Conservation (phyloP, 2,329 filamentous ascomycete genomes). For the Chaetothyriales sp. region DNA sequence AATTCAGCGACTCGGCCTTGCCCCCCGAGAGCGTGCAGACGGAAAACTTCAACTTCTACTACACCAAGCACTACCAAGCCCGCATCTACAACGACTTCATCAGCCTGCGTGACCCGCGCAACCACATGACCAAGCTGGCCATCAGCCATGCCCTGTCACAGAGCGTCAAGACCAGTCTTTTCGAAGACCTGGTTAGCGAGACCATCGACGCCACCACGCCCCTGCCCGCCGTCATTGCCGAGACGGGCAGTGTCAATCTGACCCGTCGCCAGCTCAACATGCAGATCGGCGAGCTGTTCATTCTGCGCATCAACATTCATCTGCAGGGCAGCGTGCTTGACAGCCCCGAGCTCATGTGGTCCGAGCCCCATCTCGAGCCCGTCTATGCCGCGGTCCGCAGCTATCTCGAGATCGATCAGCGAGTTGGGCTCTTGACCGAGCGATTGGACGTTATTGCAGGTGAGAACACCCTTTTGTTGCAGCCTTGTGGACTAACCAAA, state of each 20-base stretch:
- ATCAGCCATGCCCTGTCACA: slow-evolving; percentile 94
- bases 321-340: slow-evolving; percentile 93
- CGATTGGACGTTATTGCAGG: slow-evolving; percentile 66
- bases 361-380: slow-evolving; percentile 89
- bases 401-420: slow-evolving; percentile 96
- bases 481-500: not conserved
- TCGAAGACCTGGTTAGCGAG: slow-evolving; percentile 86
- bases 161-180: slow-evolving; percentile 93
- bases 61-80: slow-evolving; percentile 92
- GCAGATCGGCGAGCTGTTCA: slow-evolving; percentile 98
- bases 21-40: slow-evolving; percentile 80
- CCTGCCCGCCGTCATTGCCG: slow-evolving; percentile 80
- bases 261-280: slow-evolving; percentile 90
- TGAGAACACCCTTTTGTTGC: slow-evolving; percentile 5
- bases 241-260: slow-evolving; percentile 82
- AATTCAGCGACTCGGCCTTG: slow-evolving; percentile 86
- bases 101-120: slow-evolving; percentile 78
- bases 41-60: slow-evolving; percentile 99
- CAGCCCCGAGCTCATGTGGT: slow-evolving; percentile 96
- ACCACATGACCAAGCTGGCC: slow-evolving; percentile 95
- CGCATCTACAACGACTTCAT: slow-evolving; percentile 99
- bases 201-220: slow-evolving; percentile 90
- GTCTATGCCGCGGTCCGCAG: slow-evolving; percentile 90
- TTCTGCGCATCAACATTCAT: slow-evolving; percentile 94
- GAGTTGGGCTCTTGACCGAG: slow-evolving; percentile 78